Conservation (phyloP, 305 asterid species). For the Withania somnifera region DNA sequence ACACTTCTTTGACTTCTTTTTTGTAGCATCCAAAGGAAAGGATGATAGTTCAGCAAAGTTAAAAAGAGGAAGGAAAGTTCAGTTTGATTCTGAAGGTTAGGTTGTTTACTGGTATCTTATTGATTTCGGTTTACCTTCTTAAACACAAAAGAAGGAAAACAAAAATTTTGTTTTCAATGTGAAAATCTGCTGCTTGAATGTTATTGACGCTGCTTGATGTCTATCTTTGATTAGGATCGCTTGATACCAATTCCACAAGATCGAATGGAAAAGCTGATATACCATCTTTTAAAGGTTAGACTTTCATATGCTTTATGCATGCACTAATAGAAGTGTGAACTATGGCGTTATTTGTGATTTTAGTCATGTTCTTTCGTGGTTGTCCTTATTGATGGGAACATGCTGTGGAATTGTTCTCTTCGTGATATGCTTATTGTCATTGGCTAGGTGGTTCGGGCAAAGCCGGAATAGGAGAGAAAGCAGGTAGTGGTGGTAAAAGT, state of each 20-base stretch:
- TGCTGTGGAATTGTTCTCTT: neutral
- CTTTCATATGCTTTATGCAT: neutral
- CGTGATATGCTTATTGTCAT: neutral
- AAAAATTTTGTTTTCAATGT: neutral
- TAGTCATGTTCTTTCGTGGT: neutral
- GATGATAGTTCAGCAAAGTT: constrained; percentile 38
- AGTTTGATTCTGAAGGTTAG: constrained; percentile 56
- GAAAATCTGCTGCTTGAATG: neutral
- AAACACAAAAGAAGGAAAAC: neutral
- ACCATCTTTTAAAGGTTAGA: constrained; percentile 30
- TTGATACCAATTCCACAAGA: constrained; percentile 18
- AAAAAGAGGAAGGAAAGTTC: constrained; percentile 59
- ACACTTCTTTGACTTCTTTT: neutral
- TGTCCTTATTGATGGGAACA: neutral
- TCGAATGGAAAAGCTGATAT: constrained; percentile 35
- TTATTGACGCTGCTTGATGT: neutral
- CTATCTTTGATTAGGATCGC: constrained; percentile 25
- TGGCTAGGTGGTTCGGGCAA: constrained; percentile 25
- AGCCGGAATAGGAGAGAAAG: constrained; percentile 53
- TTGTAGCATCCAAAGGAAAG: constrained; percentile 31
- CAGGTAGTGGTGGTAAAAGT: constrained; percentile 39
- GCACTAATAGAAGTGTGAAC: neutral
- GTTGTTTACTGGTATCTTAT: neutral
- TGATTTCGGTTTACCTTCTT: neutral
- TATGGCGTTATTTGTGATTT: neutral